phyloP scores from a whole-genome alignment of 148 eudicot genomes.

The Beta vulgaris region DNA sequence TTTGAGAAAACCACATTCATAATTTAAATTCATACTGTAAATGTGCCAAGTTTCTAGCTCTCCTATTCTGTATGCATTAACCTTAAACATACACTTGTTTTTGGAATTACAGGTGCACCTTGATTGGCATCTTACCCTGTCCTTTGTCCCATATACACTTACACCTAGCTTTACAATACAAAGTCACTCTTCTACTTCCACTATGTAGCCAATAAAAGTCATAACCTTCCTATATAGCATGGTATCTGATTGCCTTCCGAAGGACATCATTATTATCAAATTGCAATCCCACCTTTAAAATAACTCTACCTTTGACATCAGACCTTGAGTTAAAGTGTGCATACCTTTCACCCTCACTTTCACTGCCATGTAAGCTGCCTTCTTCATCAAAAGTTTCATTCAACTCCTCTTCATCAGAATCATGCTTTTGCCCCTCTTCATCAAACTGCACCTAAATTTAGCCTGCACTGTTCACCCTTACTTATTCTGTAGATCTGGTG shows the following conservation, averaged over 20 bases:
- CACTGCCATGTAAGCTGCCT: background rate
- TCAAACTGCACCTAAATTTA: background rate
- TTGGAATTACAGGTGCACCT: background rate
- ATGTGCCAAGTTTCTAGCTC: background rate
- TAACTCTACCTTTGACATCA: background rate
- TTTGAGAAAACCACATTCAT: background rate
- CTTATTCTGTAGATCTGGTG: background rate
- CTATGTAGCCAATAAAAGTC: conserved; percentile 2
- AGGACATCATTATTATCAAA: background rate
- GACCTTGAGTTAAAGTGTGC: background rate
- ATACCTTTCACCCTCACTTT: background rate
- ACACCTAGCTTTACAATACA: background rate
- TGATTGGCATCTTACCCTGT: background rate
- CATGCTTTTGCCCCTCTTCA: background rate
- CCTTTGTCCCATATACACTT: background rate
- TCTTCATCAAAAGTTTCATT: background rate
- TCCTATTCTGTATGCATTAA: background rate
- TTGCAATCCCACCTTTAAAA: background rate
- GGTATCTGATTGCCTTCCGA: no score
- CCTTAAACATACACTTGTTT: background rate
- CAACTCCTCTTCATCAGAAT: background rate
- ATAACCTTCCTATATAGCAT: background rate
- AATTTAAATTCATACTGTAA: background rate
- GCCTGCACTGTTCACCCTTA: background rate
- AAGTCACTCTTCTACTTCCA: background rate